A percentile compares a stretch with the other conserved stretches of the same genome.
Conservation (phyloP, 2,329 filamentous ascomycete genomes). For the Colletotrichum tropicicola region DNA sequence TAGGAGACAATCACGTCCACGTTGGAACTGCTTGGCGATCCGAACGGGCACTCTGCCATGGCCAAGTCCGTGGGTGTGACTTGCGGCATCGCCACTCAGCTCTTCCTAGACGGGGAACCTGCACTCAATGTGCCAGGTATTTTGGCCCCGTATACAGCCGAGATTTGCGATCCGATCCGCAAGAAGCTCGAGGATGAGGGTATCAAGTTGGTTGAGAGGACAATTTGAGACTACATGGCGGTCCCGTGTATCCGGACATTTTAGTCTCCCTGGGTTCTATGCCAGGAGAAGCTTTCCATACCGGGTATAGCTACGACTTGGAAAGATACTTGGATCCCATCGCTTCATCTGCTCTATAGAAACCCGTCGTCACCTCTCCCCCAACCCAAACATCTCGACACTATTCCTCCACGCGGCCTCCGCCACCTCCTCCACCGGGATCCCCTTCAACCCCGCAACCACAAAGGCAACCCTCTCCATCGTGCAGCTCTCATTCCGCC, state of each 20-base stretch:
- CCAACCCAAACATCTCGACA: slow-evolving; percentile 38
- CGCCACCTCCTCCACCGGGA: slow-evolving; percentile 51
- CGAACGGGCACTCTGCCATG: slow-evolving; percentile 75
- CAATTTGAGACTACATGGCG: slow-evolving; percentile 31
- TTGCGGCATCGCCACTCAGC: slow-evolving; percentile 76
- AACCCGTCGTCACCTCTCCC: not conserved
- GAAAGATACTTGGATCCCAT: too few species aligned
- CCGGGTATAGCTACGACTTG: too few species aligned
- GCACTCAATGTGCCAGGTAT: slow-evolving; percentile 77
- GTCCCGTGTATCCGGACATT: too few species aligned
- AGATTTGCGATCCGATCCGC: slow-evolving; percentile 78
- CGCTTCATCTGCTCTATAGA: too few species aligned
- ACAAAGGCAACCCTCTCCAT: slow-evolving; percentile 56
- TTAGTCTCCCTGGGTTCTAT: too few species aligned
- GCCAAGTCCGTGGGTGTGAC: slow-evolving; percentile 74
- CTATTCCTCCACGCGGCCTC: slow-evolving; percentile 48
- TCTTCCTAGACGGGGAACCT: slow-evolving; percentile 72
- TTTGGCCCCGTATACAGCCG: slow-evolving; percentile 78
- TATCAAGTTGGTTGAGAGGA: slow-evolving; percentile 78
- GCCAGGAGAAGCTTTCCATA: too few species aligned
- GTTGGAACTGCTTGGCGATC: slow-evolving; percentile 71
- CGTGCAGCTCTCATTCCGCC: slow-evolving; percentile 58
- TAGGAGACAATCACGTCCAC: slow-evolving; percentile 65
- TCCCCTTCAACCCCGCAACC: slow-evolving; percentile 56
- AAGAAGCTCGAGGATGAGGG: slow-evolving; percentile 80